Conservation (phyloP, 257 asterid genomes). For the Ligustrum vulgare region DNA sequence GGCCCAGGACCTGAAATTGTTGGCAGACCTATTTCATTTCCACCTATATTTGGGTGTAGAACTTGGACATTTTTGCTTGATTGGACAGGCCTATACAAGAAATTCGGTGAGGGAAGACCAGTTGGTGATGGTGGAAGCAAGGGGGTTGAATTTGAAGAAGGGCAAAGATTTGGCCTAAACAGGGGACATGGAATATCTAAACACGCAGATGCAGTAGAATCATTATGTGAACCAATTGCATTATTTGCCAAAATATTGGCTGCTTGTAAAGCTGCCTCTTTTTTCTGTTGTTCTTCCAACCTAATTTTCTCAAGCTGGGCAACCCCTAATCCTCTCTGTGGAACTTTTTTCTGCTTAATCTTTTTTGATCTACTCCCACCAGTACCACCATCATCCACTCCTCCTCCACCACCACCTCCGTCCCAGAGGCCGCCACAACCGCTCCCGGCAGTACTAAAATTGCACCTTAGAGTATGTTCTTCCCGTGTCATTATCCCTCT, state of each 20-base stretch:
- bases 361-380: slow-evolving; percentile 42
- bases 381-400: slow-evolving; percentile 19
- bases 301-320: slow-evolving; percentile 93
- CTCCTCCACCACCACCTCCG: slow-evolving; percentile 14
- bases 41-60: slow-evolving; percentile 23
- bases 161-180: slow-evolving; percentile 32
- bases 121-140: slow-evolving; percentile 26
- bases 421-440: not conserved
- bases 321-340: slow-evolving; percentile 93
- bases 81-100: slow-evolving; percentile 34
- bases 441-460: slow-evolving; percentile 33
- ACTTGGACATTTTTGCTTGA: slow-evolving; percentile 38
- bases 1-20: slow-evolving; percentile 13
- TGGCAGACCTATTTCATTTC: slow-evolving; percentile 33
- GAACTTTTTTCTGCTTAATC: slow-evolving; percentile 73
- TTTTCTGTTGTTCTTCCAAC: slow-evolving; percentile 71
- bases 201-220: slow-evolving; percentile 3
- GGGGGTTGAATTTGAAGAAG: slow-evolving; percentile 31
- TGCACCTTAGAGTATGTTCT: slow-evolving; percentile 47
- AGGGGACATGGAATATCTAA: slow-evolving; percentile 13
- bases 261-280: slow-evolving; percentile 42
- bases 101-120: slow-evolving; percentile 41
- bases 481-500: slow-evolving; percentile 55
- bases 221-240: slow-evolving; percentile 36
- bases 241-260: slow-evolving; percentile 29